Percentiles rank a stretch among this genome's conserved stretches.
phyloP scores from a whole-genome alignment of 2,329 filamentous ascomycete species.

The Colletotrichum tropicicola region DNA sequence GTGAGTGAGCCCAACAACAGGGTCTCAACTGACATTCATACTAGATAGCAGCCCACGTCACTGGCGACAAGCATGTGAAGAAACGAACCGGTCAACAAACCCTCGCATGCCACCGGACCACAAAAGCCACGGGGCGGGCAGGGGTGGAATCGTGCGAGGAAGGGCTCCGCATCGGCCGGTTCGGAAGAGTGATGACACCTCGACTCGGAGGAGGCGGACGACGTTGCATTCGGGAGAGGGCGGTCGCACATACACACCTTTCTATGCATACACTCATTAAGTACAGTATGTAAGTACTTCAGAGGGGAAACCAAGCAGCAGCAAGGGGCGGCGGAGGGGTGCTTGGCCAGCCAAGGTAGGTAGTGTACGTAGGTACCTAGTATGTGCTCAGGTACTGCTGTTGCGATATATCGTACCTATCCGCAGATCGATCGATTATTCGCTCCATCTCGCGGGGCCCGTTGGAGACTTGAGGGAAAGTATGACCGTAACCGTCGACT shows the following conservation, averaged over 20 bases:
- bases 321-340: conserved; percentile 5
- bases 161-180: conserved; percentile 14
- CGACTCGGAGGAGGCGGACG: conserved; percentile 25
- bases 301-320: too few species aligned
- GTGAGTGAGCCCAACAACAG: not conserved
- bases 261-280: not conserved
- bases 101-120: conserved; percentile 18
- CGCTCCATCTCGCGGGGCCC: not conserved
- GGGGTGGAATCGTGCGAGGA: conserved; percentile 10
- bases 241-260: not conserved
- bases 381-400: too few species aligned
- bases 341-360: not conserved
- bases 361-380: not conserved
- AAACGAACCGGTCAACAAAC: not conserved
- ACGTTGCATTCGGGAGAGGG: not conserved
- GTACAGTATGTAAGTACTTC: not conserved
- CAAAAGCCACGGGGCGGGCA: conserved; percentile 16
- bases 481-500: not conserved
- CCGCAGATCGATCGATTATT: conserved; percentile 1
- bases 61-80: conserved; percentile 16
- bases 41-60: conserved; percentile 8
- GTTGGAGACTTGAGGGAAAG: conserved; percentile 9
- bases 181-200: conserved; percentile 30
- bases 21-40: conserved; percentile 21
- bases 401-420: not conserved